These are phyloP conservation scores for Microcyclospora tardicrescens DNA, from an alignment of 2,329 filamentous ascomycete genomes.

Conservation along the genomic window DNA sequence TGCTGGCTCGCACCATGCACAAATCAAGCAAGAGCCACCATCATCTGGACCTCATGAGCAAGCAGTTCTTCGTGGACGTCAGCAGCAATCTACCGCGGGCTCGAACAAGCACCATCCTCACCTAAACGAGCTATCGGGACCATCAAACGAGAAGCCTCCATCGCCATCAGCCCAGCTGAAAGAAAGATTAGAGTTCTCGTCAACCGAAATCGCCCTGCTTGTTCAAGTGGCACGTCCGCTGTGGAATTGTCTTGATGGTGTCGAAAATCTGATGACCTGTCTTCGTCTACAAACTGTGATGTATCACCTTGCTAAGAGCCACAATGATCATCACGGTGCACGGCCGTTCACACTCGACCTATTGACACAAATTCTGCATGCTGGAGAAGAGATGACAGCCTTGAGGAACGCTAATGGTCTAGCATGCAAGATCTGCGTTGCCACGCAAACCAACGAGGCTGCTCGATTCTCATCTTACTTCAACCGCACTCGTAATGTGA, in stretches of 20 bases:
- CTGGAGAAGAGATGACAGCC: constrained; percentile 27
- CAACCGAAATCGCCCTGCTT: constrained; percentile 22
- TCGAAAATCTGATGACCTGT: constrained; percentile 49
- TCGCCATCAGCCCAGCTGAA: not conserved
- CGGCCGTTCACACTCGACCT: constrained; percentile 42
- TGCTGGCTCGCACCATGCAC: no score
- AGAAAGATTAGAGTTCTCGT: constrained; percentile 5
- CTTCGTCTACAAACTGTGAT: constrained; percentile 52
- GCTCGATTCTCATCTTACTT: constrained; percentile 22
- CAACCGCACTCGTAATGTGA: constrained; percentile 25
- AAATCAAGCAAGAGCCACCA: not conserved
- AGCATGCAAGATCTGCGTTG: constrained; percentile 26
- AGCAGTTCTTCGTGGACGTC: no score
- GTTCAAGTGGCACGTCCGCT: constrained; percentile 44
- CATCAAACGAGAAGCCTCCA: not conserved
- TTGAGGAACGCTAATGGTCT: constrained; percentile 33
- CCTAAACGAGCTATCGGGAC: no score
- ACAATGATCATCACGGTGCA: constrained; percentile 44
- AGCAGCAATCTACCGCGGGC: no score
- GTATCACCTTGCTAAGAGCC: constrained; percentile 47
- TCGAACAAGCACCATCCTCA: no score
- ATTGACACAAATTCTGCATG: constrained; percentile 35
- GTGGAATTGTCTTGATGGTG: constrained; percentile 48
- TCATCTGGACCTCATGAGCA: not conserved
- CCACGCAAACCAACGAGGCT: constrained; percentile 5